Conservation (phyloP, 352 stramenopile genomes). For the Globisporangium echinulatum region DNA sequence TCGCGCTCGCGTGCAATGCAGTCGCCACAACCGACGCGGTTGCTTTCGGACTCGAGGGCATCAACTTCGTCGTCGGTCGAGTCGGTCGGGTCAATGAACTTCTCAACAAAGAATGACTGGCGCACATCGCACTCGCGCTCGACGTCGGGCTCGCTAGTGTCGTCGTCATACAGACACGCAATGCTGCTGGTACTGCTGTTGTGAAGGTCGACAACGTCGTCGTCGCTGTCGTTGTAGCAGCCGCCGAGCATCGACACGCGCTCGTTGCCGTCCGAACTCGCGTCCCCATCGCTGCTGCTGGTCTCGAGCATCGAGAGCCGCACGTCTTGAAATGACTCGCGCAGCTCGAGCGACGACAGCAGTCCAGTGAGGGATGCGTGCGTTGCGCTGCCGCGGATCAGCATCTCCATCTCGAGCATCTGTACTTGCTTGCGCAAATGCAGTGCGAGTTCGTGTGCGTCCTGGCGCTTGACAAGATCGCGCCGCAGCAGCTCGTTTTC, state of each 20-base stretch:
- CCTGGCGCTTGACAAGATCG: conserved; percentile 27
- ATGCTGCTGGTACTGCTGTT: background rate
- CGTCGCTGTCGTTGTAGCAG: background rate
- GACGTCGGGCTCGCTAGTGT: conserved; percentile 18
- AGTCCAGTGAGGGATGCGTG: conserved; percentile 10
- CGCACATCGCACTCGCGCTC: conserved; percentile 21
- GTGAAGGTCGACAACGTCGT: background rate
- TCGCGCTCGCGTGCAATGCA: conserved; percentile 2
- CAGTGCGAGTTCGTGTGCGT: conserved; percentile 24
- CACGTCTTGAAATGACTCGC: conserved; percentile 5
- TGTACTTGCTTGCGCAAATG: conserved; percentile 29
- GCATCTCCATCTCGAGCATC: conserved; percentile 20
- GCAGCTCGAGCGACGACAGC: conserved; percentile 16
- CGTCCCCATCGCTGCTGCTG: background rate
- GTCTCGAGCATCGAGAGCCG: background rate
- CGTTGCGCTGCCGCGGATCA: conserved; percentile 10
- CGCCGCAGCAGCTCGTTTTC: conserved; percentile 38
- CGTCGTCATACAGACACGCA: background rate
- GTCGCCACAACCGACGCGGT: background rate
- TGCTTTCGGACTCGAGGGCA: conserved; percentile 11
- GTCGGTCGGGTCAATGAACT: conserved; percentile 11
- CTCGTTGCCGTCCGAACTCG: background rate
- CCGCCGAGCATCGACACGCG: background rate
- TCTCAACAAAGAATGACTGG: conserved; percentile 15
- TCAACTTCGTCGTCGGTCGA: conserved; percentile 23